Evolutionary conservation across 2,329 filamentous ascomycete genomes (phyloP), one percentile per base, ranked within the genome.

Genomic region (Aurifilum marmelostoma): DNA sequence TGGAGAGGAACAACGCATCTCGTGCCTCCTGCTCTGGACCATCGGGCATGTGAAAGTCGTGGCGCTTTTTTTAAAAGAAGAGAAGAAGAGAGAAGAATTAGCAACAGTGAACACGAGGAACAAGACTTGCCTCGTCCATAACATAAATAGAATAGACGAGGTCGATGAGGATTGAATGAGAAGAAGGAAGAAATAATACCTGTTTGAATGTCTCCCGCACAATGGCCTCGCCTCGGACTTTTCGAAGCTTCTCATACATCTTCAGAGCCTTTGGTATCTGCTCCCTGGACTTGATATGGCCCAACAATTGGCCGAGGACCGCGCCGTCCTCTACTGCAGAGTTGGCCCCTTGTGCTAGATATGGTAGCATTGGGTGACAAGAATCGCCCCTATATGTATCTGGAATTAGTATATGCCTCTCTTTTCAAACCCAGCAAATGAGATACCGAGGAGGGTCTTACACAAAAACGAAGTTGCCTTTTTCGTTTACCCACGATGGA

Each of bases 301-400:
- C 83, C 0, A 92, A 78, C 1, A 91, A 74, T 0, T 83, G 80
- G 0, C 89, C 90, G 0, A 92, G 78, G 0, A 90, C 88, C 0
- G 89, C 88, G 0, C 89, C 90, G 66, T 92, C 90, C 74, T 92
- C 90, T 1, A 92, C 68, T 0, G 87, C 86, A 0, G 85, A 89
- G 74, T 91, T 91, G 18, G 90, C 90, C 0, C 90, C 89, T 76
- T 89, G 90, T 0, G 87, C 89, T 37, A 88, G 80, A 72, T 88
- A 87, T 3, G 87, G 88, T 2, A 90, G 78, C 87, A 89, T 89
- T 0, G 88, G 85, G 74, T 90, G 89, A 70, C 88, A 90, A 0
- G 86, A 81, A 72, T 91, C 89, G 6, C 89, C 89, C 1, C 80
- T 81, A 60, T 80, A 59, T 3, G 34, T 43, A 41, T 2, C 41